Evolutionary conservation across 306 rosid genomes (phyloP).

Genomic region (Quercus rubra): DNA sequence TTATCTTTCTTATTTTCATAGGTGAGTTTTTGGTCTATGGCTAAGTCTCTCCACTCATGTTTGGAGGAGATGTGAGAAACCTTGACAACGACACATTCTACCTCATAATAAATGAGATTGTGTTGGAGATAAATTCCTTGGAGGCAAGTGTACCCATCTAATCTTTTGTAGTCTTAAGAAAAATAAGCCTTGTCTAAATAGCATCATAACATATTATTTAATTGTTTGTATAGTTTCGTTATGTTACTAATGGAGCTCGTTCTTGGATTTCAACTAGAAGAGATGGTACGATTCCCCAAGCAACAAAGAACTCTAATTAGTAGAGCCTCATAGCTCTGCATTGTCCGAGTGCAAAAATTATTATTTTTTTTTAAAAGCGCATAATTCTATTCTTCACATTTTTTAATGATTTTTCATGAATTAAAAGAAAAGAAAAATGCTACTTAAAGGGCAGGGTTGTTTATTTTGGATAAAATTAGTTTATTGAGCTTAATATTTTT

Average conservation of each 20-base stretch:
- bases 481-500: no score
- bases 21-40: no score
- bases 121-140: slow-evolving; percentile 61
- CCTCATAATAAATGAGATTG: slow-evolving; percentile 61
- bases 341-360: neutral
- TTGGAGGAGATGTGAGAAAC: slow-evolving; percentile 53
- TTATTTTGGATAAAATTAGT: no score
- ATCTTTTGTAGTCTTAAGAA: neutral
- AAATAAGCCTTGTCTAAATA: neutral
- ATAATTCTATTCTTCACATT: neutral
- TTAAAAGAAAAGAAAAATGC: no score
- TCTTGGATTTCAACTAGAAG: no score
- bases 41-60: no score
- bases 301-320: neutral
- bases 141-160: slow-evolving; percentile 58
- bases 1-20: neutral
- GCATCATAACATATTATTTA: neutral
- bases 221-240: slow-evolving; percentile 60
- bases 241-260: slow-evolving; percentile 23
- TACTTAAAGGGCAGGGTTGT: no score
- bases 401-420: no score
- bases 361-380: neutral
- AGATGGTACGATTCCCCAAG: no score
- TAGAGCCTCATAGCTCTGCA: neutral
- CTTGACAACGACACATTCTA: slow-evolving; percentile 45